Base-by-base conservation (phyloP, 345 rosid genomes). In the Pseudoturritis turrita region DNA sequence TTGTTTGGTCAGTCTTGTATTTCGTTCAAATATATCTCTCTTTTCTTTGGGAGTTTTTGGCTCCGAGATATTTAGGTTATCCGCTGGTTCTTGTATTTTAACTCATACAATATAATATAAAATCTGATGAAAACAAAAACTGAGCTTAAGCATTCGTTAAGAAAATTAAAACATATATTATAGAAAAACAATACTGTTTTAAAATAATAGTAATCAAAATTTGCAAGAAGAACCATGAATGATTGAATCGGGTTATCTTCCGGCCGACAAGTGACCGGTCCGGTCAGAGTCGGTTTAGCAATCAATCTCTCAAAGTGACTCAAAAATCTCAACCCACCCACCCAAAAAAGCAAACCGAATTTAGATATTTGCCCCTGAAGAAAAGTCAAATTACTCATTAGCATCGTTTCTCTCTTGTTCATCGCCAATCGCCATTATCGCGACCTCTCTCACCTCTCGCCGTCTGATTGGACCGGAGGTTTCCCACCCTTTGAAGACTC, bases 401-500 rank as follows among this genome's bases (percentile, higher is more conserved):
- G 58, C 70, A 40, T 52, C 57, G 17, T 41, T 19, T 33, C 37
- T 33, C 4, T 37, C 9, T 37, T 11, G 18, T 5, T 26, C 52
- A 11, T 68, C 58, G 50, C 26, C 44, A 43, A 43, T 75, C 69
- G 64, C 68, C 78, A 68, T 75, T 37, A 51, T 51, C 73, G 78
- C 62, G 55, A 61, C 60, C 55, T 50, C 66, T 68, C 37, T 50
- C 3, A 13, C 64, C 50, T 14, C 41, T 60, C 58, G 57, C 68
- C 78, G 68, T 50, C 68, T 21, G 0, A 23, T 57, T 35, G 4
- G 10, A 58, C 67, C 67, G 58, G 49, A 6, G 68, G 29, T 52
- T 58, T 19, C 4, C 43, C 33, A 37, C 56, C 50, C 47, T 31
- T 13, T 21, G 54, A 31, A 10, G 11, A 41, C 70, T 57, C 76